Evolutionary conservation across 352 stramenopile genomes (phyloP).

Genomic region (Elongisporangium undulatum): DNA sequence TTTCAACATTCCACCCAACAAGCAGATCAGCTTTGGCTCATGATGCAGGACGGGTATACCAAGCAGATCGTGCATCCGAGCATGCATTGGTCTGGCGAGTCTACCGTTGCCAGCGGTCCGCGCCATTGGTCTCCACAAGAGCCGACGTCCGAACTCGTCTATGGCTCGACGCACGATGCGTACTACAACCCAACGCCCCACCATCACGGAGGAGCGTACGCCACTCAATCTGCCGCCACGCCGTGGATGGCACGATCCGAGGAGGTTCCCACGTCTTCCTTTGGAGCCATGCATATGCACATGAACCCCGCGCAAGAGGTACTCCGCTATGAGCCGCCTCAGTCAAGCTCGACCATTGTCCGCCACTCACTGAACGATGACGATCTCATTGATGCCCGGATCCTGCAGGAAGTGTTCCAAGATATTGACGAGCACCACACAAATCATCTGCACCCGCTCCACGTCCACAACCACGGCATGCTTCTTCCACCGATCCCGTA

Average conservation of each 20-base stretch:
- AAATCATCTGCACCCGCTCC: neutral
- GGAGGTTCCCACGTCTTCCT: neutral
- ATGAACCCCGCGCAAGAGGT: neutral
- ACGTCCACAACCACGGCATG: neutral
- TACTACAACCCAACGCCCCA: neutral
- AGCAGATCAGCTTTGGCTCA: neutral
- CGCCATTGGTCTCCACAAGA: neutral
- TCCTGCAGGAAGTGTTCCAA: constrained; percentile 13
- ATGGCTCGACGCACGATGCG: neutral
- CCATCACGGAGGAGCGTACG: neutral
- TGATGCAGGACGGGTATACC: neutral
- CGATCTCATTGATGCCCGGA: constrained; percentile 11
- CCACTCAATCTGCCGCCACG: neutral
- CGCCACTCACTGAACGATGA: constrained; percentile 2
- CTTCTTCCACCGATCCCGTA: neutral
- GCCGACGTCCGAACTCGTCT: neutral
- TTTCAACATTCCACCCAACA: neutral
- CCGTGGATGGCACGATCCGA: neutral
- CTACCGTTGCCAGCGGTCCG: neutral
- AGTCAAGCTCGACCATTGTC: neutral
- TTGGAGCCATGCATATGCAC: neutral
- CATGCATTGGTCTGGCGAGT: neutral
- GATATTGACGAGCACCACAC: constrained; percentile 3
- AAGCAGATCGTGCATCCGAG: neutral
- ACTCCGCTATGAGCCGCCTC: neutral